phyloP scores from a whole-genome alignment of 176 grass and related monocot species.

The Rhynchospora pubera region DNA sequence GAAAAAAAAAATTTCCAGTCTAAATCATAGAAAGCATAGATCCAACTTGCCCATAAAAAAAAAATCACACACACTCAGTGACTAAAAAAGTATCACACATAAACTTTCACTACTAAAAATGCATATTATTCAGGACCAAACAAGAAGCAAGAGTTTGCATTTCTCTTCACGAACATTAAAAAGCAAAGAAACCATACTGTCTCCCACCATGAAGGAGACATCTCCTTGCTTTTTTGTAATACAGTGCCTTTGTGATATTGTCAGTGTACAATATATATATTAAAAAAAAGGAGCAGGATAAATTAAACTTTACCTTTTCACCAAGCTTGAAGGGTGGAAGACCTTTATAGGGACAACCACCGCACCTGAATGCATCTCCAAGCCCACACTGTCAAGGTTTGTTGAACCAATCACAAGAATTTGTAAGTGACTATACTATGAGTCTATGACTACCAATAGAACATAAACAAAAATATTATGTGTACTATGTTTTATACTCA shows the following conservation, averaged over 20 bases:
- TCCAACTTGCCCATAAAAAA: slow-evolving; percentile 19
- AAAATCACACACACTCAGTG: background rate
- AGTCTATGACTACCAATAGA: background rate
- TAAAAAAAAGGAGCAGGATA: background rate
- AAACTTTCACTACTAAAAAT: background rate
- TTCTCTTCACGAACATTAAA: background rate
- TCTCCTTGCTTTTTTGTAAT: background rate
- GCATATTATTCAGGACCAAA: background rate
- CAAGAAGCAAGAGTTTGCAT: background rate
- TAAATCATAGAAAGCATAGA: background rate
- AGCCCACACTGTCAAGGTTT: slow-evolving; percentile 34
- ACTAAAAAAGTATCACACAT: background rate
- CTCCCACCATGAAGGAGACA: background rate
- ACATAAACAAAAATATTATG: background rate
- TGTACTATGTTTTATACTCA: slow-evolving; percentile 25
- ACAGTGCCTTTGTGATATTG: background rate
- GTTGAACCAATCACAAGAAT: background rate
- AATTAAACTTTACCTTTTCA: slow-evolving; percentile 33
- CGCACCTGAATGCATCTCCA: slow-evolving; percentile 46
- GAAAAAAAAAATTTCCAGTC: background rate
- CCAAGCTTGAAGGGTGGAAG: slow-evolving; percentile 43
- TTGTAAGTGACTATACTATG: background rate
- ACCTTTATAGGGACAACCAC: slow-evolving; percentile 46
- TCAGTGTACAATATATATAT: background rate
- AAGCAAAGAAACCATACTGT: background rate